A percentile compares a stretch with the other conserved stretches of the same genome.
Conservation (phyloP, 495 filamentous ascomycete species). For the Sordaria brevicollis region DNA sequence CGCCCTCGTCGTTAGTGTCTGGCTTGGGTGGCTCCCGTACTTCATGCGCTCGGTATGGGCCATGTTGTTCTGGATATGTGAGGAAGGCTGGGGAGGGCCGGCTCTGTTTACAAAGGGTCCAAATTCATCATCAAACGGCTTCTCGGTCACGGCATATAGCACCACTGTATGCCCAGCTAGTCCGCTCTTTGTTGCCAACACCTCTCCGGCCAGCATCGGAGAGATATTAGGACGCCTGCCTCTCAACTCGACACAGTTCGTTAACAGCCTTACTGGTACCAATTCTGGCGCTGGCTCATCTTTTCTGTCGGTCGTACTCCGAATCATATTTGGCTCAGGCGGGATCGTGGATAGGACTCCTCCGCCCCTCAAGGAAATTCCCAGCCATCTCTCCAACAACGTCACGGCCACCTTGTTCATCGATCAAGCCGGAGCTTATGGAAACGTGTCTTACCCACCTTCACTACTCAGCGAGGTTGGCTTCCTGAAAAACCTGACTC, state of each 20-base stretch:
- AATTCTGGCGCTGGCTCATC: conserved; percentile 18
- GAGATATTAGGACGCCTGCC: conserved; percentile 18
- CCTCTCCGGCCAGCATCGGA: conserved; percentile 23
- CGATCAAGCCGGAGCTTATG: conserved; percentile 1
- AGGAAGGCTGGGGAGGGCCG: conserved; percentile 66
- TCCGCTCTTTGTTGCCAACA: conserved; percentile 31
- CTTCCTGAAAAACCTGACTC: conserved; percentile 63
- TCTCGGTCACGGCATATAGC: conserved; percentile 9
- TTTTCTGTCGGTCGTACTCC: conserved; percentile 15
- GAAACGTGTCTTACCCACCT: background rate
- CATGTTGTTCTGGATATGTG: conserved; percentile 86
- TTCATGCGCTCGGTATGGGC: conserved; percentile 87
- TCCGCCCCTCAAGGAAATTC: background rate
- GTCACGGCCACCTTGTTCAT: background rate
- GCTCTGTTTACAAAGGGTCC: background rate
- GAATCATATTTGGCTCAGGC: conserved; percentile 18
- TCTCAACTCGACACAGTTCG: conserved; percentile 15
- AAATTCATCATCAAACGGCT: background rate
- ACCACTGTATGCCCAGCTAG: conserved; percentile 32
- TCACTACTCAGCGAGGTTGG: conserved; percentile 62
- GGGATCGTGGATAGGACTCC: conserved; percentile 11
- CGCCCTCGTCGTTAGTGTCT: conserved; percentile 71
- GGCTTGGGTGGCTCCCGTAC: conserved; percentile 82
- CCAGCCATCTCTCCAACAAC: background rate
- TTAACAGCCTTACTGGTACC: conserved; percentile 10